phyloP scores from a whole-genome alignment of 2,329 filamentous ascomycete genomes.

The Coleophoma crateriformis region DNA sequence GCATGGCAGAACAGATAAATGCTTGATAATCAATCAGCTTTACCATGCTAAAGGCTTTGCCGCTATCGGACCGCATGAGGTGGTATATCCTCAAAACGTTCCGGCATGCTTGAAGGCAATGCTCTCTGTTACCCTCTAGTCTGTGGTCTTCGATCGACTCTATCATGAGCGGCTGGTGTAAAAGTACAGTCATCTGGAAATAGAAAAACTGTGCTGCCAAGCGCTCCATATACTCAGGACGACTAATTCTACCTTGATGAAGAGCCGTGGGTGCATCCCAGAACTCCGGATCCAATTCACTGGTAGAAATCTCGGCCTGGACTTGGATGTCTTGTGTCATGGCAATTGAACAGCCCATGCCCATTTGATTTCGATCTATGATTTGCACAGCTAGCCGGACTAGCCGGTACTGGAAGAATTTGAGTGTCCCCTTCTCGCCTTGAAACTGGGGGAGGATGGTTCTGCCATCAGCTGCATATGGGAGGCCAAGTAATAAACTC shows the following conservation, averaged over 20 bases:
- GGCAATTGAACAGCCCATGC: slow-evolving; percentile 28
- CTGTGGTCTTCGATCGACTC: slow-evolving; percentile 29
- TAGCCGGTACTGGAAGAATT: slow-evolving; percentile 6
- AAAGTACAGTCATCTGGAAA: slow-evolving; percentile 30
- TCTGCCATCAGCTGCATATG: slow-evolving; percentile 27
- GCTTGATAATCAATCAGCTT: slow-evolving; percentile 41
- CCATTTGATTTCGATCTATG: slow-evolving; percentile 33
- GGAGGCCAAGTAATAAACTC: slow-evolving; percentile 46
- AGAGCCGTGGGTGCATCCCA: slow-evolving; percentile 24
- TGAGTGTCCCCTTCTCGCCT: not conserved
- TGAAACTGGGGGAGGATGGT: not conserved
- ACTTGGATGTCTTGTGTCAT: slow-evolving; percentile 33
- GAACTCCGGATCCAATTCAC: slow-evolving; percentile 25
- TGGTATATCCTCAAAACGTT: slow-evolving; percentile 32
- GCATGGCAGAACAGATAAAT: slow-evolving; percentile 37
- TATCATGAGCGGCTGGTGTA: slow-evolving; percentile 42
- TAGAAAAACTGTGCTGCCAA: slow-evolving; percentile 33
- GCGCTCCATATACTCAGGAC: slow-evolving; percentile 17
- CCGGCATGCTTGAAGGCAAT: slow-evolving; percentile 35
- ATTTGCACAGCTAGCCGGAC: slow-evolving; percentile 25
- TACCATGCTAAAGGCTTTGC: slow-evolving; percentile 31
- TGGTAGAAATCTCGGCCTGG: slow-evolving; percentile 28
- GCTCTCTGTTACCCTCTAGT: slow-evolving; percentile 31
- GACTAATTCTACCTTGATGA: slow-evolving; percentile 1
- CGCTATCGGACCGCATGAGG: slow-evolving; percentile 26